A percentile compares a stretch with the other conserved stretches of the same genome.
phyloP scores from a whole-genome alignment of 495 filamentous ascomycete species.

The Articulospora tetracladia region DNA sequence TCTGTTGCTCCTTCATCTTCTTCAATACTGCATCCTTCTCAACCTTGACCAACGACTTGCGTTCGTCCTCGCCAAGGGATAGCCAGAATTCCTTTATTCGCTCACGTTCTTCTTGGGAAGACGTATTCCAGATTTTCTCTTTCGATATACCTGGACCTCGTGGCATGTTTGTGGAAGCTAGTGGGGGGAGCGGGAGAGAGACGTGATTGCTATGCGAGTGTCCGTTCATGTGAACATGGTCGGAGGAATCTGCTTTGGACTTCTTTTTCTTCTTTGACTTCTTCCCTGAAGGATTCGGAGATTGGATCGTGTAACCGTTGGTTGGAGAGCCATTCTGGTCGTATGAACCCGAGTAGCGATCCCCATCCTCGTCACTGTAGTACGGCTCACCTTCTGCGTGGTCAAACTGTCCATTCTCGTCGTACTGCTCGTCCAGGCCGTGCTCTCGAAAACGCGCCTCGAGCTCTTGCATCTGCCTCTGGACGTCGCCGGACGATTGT shows the following conservation, averaged over 20 bases:
- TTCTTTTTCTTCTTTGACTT: conserved; percentile 62
- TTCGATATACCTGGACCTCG: conserved; percentile 49
- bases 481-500: conserved; percentile 4
- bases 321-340: conserved; percentile 23
- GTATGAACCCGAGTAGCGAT: conserved; percentile 40
- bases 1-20: conserved; percentile 99
- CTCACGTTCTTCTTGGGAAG: conserved; percentile 86
- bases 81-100: conserved; percentile 99
- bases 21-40: conserved; percentile 97
- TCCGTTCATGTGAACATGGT: conserved; percentile 24
- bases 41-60: conserved; percentile 91
- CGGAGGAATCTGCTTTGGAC: not conserved
- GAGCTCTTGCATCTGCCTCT: conserved; percentile 23
- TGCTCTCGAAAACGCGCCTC: conserved; percentile 24
- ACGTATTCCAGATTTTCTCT: conserved; percentile 97
- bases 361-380: conserved; percentile 41
- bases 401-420: conserved; percentile 23
- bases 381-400: conserved; percentile 36
- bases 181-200: conserved; percentile 18
- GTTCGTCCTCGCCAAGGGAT: conserved; percentile 89
- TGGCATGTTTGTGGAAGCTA: conserved; percentile 31
- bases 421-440: conserved; percentile 17
- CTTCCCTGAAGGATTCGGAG: conserved; percentile 46
- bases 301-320: conserved; percentile 23
- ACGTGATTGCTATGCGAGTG: conserved; percentile 21